Conservation (phyloP, 1,139 yeast species). For the Wickerhamomyces sp. region DNA sequence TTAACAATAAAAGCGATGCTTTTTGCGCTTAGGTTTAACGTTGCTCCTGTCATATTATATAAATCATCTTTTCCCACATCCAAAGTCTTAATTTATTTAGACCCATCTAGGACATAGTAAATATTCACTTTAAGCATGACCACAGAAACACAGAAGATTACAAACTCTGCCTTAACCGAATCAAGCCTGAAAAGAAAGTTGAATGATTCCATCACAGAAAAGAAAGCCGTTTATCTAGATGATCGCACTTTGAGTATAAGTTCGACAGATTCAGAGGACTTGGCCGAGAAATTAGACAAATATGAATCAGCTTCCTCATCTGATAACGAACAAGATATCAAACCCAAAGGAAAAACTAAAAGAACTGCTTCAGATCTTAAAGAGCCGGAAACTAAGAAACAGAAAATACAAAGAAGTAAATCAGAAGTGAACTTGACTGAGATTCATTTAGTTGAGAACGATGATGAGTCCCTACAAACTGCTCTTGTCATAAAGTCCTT, state of each 20-base stretch:
- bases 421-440: constrained; percentile 9
- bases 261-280: constrained; percentile 17
- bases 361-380: background rate
- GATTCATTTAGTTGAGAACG: constrained; percentile 14
- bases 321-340: constrained; percentile 5
- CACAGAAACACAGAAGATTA: background rate
- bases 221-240: constrained; percentile 5
- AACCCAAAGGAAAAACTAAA: background rate
- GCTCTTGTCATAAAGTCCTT: constrained; percentile 27
- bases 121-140: too few species aligned
- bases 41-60: background rate
- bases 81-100: too few species aligned
- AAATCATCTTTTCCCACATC: too few species aligned
- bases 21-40: background rate
- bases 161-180: constrained; percentile 1
- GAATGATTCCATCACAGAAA: background rate
- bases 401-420: constrained; percentile 12
- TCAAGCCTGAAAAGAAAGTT: constrained; percentile 16
- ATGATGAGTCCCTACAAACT: constrained; percentile 16
- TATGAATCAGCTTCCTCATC: constrained; percentile 2
- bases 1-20: constrained; percentile 1
- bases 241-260: constrained; percentile 20
- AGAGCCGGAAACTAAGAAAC: constrained; percentile 1
- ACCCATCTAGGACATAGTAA: too few species aligned
- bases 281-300: constrained; percentile 14